Evolutionary conservation across 768 basidiomycete genomes (phyloP), one percentile per base, ranked within the genome.

Genomic region (Baorangia bicolor): DNA sequence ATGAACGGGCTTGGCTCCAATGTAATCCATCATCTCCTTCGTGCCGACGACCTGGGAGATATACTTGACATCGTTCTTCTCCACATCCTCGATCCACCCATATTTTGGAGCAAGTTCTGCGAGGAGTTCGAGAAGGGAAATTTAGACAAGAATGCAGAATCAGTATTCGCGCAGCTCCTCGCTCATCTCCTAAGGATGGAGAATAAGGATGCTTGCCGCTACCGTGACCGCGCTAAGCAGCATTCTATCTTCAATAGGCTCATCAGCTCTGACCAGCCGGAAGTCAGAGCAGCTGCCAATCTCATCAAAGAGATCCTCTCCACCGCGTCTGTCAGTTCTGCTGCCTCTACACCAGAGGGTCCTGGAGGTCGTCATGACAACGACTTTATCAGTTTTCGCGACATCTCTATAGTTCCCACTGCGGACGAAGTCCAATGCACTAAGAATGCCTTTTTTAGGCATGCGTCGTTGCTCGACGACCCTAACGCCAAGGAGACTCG

Each of bases 301-400:
- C 73, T 75, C 47, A 75, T 82, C 57, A 74, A 78, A 55, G 68
- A 78, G 34, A 67, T 77, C 31, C 34, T 77, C 31, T 63, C 69
- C 33, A 69, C 72, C 11, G 59, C 63, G 27, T 65, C 60, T 6
- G 23, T 54, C 21, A 60, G 61, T 9, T 64, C 67, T 7, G 45
- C 55, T 7, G 47, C 59, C 18, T 62, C 67, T 13, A 61, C 46
- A 4, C 42, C 49, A 11, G 58, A 64, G 20, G 68, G 70, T 10
- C 81, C 87, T 1, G 87, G 87, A 0, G 87, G 86, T 4, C 76
- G 87, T 4, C 87, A 88, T 53, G 85, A 87, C 60, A 88, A 89
- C 49, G 87, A 89, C 64, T 81, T 82, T 44, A 69, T 68, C 14
- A 77, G 87, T 49, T 88, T 86, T 58, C 80, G 81, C 7, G 57